Conservation (phyloP, 2,329 filamentous ascomycete genomes). For the Talaromyces verruculosus region DNA sequence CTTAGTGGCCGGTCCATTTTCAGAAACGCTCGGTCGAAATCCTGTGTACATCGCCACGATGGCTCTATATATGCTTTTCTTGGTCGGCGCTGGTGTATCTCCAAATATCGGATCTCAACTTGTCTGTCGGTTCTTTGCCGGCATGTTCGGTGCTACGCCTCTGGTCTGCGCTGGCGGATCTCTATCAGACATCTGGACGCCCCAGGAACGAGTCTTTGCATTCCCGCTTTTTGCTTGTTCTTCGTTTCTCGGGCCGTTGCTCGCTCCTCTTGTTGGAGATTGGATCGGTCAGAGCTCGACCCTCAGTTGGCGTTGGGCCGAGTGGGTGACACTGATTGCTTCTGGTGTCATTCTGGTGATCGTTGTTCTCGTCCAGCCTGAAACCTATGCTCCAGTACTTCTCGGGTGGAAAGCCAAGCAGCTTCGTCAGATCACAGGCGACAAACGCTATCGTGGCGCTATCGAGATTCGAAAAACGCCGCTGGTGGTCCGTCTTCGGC, state of each 20-base stretch:
- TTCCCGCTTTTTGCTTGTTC: conserved; percentile 53
- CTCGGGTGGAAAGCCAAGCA: conserved; percentile 48
- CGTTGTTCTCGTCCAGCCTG: conserved; percentile 49
- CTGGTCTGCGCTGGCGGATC: conserved; percentile 47
- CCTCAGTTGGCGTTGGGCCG: conserved; percentile 50
- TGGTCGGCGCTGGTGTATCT: conserved; percentile 50
- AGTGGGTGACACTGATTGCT: conserved; percentile 47
- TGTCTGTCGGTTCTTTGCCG: conserved; percentile 51
- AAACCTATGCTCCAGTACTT: conserved; percentile 52
- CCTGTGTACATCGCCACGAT: conserved; percentile 51
- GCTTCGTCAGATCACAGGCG: conserved; percentile 43
- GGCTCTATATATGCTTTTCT: conserved; percentile 51
- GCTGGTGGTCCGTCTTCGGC: conserved; percentile 41
- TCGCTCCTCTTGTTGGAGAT: conserved; percentile 48
- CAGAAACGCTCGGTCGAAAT: conserved; percentile 50
- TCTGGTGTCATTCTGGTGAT: conserved; percentile 35
- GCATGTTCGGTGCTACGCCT: conserved; percentile 49
- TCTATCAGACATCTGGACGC: conserved; percentile 48
- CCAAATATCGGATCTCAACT: conserved; percentile 51
- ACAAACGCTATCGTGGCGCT: conserved; percentile 50
- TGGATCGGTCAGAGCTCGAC: conserved; percentile 42
- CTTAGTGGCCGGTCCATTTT: conserved; percentile 50
- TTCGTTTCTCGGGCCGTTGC: conserved; percentile 37
- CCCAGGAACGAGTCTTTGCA: conserved; percentile 48
- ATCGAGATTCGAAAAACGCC: conserved; percentile 47